Evolutionary conservation across 164 flowering plant genomes (phyloP).

Genomic region (Tinospora cordifolia): DNA sequence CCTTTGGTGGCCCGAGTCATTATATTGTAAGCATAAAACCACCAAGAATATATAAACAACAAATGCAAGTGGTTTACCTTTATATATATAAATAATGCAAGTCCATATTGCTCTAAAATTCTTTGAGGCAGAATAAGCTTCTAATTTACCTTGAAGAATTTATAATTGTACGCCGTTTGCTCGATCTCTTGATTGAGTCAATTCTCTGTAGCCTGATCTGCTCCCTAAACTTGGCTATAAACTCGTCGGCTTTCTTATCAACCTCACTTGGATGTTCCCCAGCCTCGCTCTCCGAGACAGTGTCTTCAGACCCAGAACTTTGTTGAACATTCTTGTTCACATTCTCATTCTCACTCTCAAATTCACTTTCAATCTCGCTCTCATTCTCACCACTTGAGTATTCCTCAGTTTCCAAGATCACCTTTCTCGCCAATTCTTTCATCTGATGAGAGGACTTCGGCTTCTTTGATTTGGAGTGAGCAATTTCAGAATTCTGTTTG

Average conservation of each 20-base stretch:
- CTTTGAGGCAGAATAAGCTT: conserved; percentile 3
- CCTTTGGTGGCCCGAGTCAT: neutral
- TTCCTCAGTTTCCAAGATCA: conserved; percentile 20
- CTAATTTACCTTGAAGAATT: conserved; percentile 20
- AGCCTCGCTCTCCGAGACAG: conserved; percentile 14
- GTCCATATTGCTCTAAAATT: conserved; percentile 4
- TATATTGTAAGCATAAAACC: neutral
- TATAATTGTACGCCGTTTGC: conserved; percentile 12
- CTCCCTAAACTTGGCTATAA: conserved; percentile 51
- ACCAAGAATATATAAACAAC: neutral
- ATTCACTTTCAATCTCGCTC: too few relatives aligned
- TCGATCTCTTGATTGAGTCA: conserved; percentile 27
- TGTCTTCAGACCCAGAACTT: conserved; percentile 20
- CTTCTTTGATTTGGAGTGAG: conserved; percentile 6
- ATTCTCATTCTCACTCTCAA: too few relatives aligned
- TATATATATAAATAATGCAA: conserved; percentile 1
- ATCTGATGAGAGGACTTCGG: conserved; percentile 11
- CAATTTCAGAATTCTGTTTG: conserved; percentile 7
- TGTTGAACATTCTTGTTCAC: conserved; percentile 18
- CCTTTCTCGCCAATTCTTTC: conserved; percentile 19
- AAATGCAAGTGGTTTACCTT: neutral
- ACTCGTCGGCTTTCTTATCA: conserved; percentile 57
- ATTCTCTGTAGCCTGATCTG: conserved; percentile 52
- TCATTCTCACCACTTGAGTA: conserved; percentile 22
- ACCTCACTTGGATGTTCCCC: conserved; percentile 30